Conservation (phyloP, 768 basidiomycete genomes). For the Megacollybia marginata region DNA sequence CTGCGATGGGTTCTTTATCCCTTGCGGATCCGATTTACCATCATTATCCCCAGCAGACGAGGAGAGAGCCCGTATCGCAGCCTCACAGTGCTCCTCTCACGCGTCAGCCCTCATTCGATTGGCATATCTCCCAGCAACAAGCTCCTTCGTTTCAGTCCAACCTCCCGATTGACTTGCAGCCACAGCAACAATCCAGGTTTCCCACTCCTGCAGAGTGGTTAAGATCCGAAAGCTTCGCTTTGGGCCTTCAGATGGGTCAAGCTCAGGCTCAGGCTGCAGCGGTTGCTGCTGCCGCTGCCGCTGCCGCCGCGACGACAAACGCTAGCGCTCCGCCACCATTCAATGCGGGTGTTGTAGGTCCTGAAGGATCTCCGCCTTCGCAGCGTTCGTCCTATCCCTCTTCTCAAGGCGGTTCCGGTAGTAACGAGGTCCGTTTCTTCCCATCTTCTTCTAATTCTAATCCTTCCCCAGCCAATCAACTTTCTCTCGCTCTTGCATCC, state of each 20-base stretch:
- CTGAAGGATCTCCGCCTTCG: background rate
- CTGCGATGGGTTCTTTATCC: background rate
- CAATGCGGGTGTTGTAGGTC: no score
- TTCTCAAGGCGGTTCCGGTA: constrained; percentile 13
- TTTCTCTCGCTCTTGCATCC: constrained; percentile 82
- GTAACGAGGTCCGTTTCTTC: constrained; percentile 42
- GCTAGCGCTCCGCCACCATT: no score
- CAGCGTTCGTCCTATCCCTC: background rate
- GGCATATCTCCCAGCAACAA: constrained; percentile 23
- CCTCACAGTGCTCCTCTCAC: constrained; percentile 24
- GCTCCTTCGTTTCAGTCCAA: constrained; percentile 15
- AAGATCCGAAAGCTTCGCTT: constrained; percentile 20
- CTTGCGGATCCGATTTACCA: no score
- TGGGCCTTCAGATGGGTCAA: background rate
- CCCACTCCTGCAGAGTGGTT: constrained; percentile 35
- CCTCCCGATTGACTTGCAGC: constrained; percentile 4
- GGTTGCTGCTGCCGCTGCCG: no score
- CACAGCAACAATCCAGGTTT: constrained; percentile 15
- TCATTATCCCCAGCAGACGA: background rate
- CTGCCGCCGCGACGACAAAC: no score
- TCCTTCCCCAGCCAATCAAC: constrained; percentile 65
- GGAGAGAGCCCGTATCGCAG: background rate
- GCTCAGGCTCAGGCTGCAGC: no score
- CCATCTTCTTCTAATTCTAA: constrained; percentile 4
- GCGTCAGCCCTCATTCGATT: constrained; percentile 25